These are phyloP conservation scores for Iris macrosiphon DNA, from an alignment of 106 monocot genomes.

Conservation along the genomic window DNA sequence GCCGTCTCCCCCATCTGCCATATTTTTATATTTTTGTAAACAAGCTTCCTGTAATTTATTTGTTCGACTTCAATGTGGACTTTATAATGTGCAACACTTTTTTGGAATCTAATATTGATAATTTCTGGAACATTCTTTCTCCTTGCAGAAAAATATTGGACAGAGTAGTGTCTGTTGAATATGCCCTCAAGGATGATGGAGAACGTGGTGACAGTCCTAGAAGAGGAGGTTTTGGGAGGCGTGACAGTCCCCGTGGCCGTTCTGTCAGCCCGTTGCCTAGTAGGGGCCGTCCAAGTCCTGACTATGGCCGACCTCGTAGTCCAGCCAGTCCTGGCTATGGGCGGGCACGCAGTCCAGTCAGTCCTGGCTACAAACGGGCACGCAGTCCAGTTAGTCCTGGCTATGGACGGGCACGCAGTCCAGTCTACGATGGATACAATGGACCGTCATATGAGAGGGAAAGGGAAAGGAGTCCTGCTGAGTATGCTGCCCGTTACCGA, in stretches of 20 bases:
- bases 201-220: constrained; percentile 63
- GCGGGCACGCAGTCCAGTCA: constrained; percentile 15
- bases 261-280: constrained; percentile 43
- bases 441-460: constrained; percentile 28
- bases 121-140: neutral
- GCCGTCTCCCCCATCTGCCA: too few relatives aligned
- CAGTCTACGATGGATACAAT: constrained; percentile 32
- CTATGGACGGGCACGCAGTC: constrained; percentile 38
- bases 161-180: constrained; percentile 85
- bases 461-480: constrained; percentile 10
- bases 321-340: constrained; percentile 2
- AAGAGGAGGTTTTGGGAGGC: constrained; percentile 39
- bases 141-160: constrained; percentile 79
- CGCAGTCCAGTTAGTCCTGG: constrained; percentile 41
- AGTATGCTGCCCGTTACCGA: constrained; percentile 43
- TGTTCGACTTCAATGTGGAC: too few relatives aligned
- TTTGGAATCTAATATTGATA: too few relatives aligned
- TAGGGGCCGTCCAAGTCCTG: constrained; percentile 18
- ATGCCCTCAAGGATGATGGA: constrained; percentile 83
- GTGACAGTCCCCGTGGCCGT: constrained; percentile 49
- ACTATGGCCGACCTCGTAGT: constrained; percentile 20
- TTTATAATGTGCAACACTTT: too few relatives aligned
- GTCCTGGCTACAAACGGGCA: constrained; percentile 10
- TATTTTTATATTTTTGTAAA: too few relatives aligned
- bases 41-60: too few relatives aligned